Base-by-base conservation (phyloP, 2,329 filamentous ascomycete species). In the Knufia petricola region DNA sequence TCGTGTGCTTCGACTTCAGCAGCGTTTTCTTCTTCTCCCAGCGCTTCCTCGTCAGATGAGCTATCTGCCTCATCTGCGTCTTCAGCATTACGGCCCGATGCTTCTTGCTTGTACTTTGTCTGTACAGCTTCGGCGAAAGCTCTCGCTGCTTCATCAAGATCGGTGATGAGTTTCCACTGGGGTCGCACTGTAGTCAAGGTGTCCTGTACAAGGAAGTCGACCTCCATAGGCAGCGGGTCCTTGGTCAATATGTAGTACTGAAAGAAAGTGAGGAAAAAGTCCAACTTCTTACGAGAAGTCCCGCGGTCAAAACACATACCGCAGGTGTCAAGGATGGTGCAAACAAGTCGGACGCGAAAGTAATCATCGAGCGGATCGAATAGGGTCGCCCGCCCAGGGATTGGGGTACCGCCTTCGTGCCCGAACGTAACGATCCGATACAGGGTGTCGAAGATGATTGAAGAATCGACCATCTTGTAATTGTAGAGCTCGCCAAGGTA, bases 401-500 rank as follows among this genome's bases (percentile, higher is more conserved):
- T 74, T 1, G 90, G 90, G 37, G 85, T 86, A 0, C 90, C 90
- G 24, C 82, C 74, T 59, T 78, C 82, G 64, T 96, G 87, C 21
- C 90, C 92, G 63, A 94, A 95, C 6, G 87, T 94, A 63, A 95
- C 76, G 58, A 98, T 85, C 61, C 87, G 88, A 72, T 95, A 98
- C 67, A 98, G 77, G 1, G 84, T 87, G 61, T 98, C 92, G 60
- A 98, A 98, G 45, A 98, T 84, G 20, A 96, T 85, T 0, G 87
- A 85, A 37, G 94, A 92, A 65, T 98, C 92, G 31, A 98, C 78
- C 79, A 98, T 87, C 50, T 92, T 85, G 64, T 96, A 98, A 61
- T 95, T 95, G 70, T 98, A 98, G 8, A 98, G 77, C 66, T 98
- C 92, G 19, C 87, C 89, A 3, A 98, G 74, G 63, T 95, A 98